Conservation (phyloP, 306 rosid genomes). For the Acmispon strigosus region DNA sequence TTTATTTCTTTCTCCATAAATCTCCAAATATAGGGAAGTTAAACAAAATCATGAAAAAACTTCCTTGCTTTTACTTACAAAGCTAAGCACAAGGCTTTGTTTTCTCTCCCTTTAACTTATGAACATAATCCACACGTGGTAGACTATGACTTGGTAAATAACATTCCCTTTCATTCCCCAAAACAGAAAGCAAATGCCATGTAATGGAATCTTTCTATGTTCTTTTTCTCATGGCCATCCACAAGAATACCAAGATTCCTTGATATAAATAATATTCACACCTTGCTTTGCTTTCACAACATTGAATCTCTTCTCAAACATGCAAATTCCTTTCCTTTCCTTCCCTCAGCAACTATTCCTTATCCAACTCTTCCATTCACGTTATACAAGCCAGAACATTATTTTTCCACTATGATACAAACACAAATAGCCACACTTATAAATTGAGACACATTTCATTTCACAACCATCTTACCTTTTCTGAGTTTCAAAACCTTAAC, state of each 20-base stretch:
- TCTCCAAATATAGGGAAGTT: too few species aligned
- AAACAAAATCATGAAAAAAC: too few species aligned
- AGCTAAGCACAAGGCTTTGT: too few species aligned
- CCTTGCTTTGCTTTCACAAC: constrained; percentile 15
- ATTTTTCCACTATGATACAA: neutral
- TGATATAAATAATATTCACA: constrained; percentile 18
- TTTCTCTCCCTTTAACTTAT: neutral
- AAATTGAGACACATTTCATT: constrained; percentile 21
- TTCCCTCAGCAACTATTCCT: constrained; percentile 35
- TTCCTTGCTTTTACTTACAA: too few species aligned
- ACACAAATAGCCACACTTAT: constrained; percentile 20
- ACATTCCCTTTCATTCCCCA: neutral
- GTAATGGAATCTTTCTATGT: constrained; percentile 21
- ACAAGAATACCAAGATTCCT: constrained; percentile 42
- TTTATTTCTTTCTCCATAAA: too few species aligned
- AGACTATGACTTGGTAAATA: neutral
- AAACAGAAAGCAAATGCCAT: neutral
- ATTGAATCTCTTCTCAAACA: constrained; percentile 26
- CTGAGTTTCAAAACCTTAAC: neutral
- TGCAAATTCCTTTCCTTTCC: constrained; percentile 41
- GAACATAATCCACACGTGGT: neutral
- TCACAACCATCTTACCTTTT: neutral
- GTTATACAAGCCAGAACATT: neutral
- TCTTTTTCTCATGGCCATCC: constrained; percentile 20
- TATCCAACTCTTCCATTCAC: constrained; percentile 27